Evolutionary conservation across 352 stramenopile genomes (phyloP), one percentile per base, ranked within the genome.

Genomic region (Halophytophthora polymorphica): DNA sequence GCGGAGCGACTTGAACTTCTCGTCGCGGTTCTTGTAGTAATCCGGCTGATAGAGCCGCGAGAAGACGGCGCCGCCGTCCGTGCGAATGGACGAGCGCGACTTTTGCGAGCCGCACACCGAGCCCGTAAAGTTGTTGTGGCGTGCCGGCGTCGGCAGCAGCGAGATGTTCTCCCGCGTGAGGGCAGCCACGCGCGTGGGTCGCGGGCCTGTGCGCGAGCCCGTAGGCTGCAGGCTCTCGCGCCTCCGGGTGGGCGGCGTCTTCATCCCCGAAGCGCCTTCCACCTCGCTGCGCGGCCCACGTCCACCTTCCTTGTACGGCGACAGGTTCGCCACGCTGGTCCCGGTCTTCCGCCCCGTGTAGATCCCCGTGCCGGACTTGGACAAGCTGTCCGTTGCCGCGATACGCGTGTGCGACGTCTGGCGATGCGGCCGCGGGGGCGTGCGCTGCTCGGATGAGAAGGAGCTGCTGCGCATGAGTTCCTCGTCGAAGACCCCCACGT

Each of bases 111-210:
- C 78, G 17, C 68, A 85, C 8, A 88, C 71, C 8, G 80, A 91
- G 29, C 76, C 78, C 1, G 67, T 63, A 44, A 67, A 73, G 28
- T 71, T 71, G 34, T 73, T 71, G 6, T 52, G 40, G 5, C 59
- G 68, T 11, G 54, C 42, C 13, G 77, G 77, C 18, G 63, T 79
- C 1, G 77, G 80, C 31, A 93, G 48, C 29, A 88, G 50, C 29
- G 80, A 91, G 19, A 93, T 86, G 50, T 93, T 93, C 47, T 90
- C 83, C 36, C 73, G 70, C 0, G 83, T 93, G 19, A 93, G 45
- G 28, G 83, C 80, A 6, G 78, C 80, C 33, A 93, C 73, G 19
- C 79, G 77, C 15, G 61, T 66, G 13, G 65, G 61, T 2, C 63
- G 66, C 17, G 75, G 55, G 29, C 77, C 42, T 36, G 58, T 68